Conservation (phyloP, 2,329 filamentous ascomycete species). For the Tricladium varicosporioides region DNA sequence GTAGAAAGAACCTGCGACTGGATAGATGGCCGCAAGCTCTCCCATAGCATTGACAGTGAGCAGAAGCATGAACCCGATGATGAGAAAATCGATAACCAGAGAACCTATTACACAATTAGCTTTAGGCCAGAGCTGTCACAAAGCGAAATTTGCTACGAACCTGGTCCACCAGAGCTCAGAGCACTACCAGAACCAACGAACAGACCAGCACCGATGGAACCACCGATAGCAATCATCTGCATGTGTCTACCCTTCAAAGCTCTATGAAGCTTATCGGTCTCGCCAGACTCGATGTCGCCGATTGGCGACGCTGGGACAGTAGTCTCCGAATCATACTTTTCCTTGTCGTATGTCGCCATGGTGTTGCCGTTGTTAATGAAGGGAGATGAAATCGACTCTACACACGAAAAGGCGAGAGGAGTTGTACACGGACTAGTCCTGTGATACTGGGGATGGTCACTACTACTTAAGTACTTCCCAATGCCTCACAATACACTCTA, state of each 20-base stretch:
- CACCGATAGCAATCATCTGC: conserved; percentile 52
- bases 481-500: too few relatives aligned
- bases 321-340: conserved; percentile 17
- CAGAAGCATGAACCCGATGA: conserved; percentile 73
- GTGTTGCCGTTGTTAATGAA: neutral
- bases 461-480: conserved; percentile 18
- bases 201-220: conserved; percentile 49
- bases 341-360: conserved; percentile 12
- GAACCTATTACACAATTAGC: conserved; percentile 42
- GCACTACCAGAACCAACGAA: conserved; percentile 47
- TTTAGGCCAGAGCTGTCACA: too few relatives aligned
- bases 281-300: conserved; percentile 24
- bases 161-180: conserved; percentile 56
- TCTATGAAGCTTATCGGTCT: conserved; percentile 35
- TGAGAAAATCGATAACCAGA: conserved; percentile 70
- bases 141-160: neutral
- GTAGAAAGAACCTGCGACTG: conserved; percentile 87
- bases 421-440: neutral
- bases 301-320: neutral
- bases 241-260: conserved; percentile 47
- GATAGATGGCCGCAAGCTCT: conserved; percentile 84
- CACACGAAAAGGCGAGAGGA: conserved; percentile 14
- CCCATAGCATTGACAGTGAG: conserved; percentile 72
- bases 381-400: conserved; percentile 12
- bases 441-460: conserved; percentile 6